phyloP scores from a whole-genome alignment of 139 green algal species.

The Closterium sp. region DNA sequence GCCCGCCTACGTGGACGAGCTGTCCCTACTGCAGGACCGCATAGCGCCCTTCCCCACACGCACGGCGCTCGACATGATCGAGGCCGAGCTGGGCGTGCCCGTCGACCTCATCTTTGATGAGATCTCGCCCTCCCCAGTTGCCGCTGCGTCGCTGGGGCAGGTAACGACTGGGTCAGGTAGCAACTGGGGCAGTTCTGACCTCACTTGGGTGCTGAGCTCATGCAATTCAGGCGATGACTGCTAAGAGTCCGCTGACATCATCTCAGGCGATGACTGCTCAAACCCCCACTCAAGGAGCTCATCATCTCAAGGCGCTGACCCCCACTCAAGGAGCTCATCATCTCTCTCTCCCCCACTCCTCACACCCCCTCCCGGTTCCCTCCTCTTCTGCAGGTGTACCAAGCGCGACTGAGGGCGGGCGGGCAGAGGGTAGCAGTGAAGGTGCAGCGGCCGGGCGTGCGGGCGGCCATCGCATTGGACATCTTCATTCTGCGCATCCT shows the following conservation, averaged over 20 bases:
- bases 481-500: slow-evolving; percentile 73
- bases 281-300: too few relatives aligned
- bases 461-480: slow-evolving; percentile 86
- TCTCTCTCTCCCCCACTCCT: slow-evolving; percentile 58
- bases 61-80: slow-evolving; percentile 69
- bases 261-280: too few relatives aligned
- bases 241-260: too few relatives aligned
- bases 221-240: too few relatives aligned
- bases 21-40: slow-evolving; percentile 39
- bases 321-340: slow-evolving; percentile 61
- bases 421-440: slow-evolving; percentile 87
- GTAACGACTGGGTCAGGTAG: background rate
- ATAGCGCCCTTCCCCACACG: slow-evolving; percentile 39
- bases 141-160: slow-evolving; percentile 85
- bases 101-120: slow-evolving; percentile 76
- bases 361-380: too few relatives aligned
- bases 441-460: slow-evolving; percentile 91
- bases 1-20: slow-evolving; percentile 41
- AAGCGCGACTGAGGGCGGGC: slow-evolving; percentile 50
- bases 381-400: slow-evolving; percentile 59
- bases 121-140: slow-evolving; percentile 78
- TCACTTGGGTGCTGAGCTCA: too few relatives aligned
- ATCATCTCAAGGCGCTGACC: too few relatives aligned
- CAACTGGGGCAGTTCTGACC: too few relatives aligned
- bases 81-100: slow-evolving; percentile 45